Evolutionary conservation across 2,329 filamentous ascomycete species (phyloP), one percentile per base, ranked within the genome.

Genomic region (Penicillium sp.): DNA sequence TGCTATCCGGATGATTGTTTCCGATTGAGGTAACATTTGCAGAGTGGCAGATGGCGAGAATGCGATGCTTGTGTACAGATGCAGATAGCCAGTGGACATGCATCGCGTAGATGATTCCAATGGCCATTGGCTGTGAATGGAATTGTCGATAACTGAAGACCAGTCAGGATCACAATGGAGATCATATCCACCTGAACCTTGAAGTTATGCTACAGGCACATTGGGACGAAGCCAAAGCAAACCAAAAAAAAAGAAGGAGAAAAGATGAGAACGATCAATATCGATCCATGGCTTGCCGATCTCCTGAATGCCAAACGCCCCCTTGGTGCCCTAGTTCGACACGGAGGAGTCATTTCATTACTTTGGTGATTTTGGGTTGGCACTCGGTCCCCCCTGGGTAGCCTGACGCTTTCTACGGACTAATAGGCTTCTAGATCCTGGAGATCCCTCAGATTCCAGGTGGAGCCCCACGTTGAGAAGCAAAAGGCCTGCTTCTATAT

Each of bases 401-500:
- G 27, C 39, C 39, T 42, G 25, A 44, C 21, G 43, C 21, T n/a
- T 26, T 19, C 14, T 49, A 21, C 11, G 14, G 19, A 25, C 33
- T 53, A 61, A 58, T 60, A 61, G 60, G 58, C 55, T 62, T 63
- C 13, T 33, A 48, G 51, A 55, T 59, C 46, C 37, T 60, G 46
- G 53, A 21, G 62, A 64, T 64, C 60, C 45, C 37, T 23, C 59
- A 59, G 52, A 60, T 61, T 57, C 31, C 29, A 42, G 39, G 57
- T 65, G 64, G 59, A 56, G 59, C 50, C 45, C 63, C 64, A 66
- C 64, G 61, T 65, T 66, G 54, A 57, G 53, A 27, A 63, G 59
- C 44, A 59, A 23, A 59, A 57, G 49, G 44, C 56, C 53, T 39
- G 35, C 53, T 50, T 27, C 23, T 19, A 6, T 47, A 19, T 47